Evolutionary conservation across 805 yeast species (phyloP).

Genomic region (Clavispora fructus): DNA sequence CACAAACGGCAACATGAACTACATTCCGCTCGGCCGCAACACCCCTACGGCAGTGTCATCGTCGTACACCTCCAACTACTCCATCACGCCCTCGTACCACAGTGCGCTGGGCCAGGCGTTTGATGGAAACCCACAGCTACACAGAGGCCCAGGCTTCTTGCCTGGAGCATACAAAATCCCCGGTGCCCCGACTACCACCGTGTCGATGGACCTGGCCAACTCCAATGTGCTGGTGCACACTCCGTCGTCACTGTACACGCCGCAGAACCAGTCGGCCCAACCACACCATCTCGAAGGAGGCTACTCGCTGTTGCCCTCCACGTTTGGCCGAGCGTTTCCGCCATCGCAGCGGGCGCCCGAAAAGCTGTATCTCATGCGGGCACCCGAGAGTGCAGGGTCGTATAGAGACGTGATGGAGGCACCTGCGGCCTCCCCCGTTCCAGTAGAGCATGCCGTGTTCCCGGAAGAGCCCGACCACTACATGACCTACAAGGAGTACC

Average conservation of each 20-base stretch:
- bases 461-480: constrained; percentile 34
- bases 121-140: background rate
- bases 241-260: constrained; percentile 1
- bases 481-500: constrained; percentile 38
- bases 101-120: constrained; percentile 7
- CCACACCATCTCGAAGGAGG: background rate
- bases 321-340: constrained; percentile 1
- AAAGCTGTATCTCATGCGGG: constrained; percentile 1
- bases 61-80: constrained; percentile 38
- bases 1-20: constrained; percentile 17
- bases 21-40: constrained; percentile 40
- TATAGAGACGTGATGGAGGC: constrained; percentile 6
- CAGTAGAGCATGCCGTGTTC: background rate
- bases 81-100: constrained; percentile 32
- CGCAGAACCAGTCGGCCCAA: background rate
- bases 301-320: background rate
- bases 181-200: constrained; percentile 51
- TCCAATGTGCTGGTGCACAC: constrained; percentile 12
- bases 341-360: constrained; percentile 1
- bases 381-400: constrained; percentile 1
- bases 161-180: constrained; percentile 16
- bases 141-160: constrained; percentile 3
- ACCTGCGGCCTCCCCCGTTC: background rate
- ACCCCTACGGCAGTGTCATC: constrained; percentile 40
- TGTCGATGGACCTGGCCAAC: constrained; percentile 44